phyloP scores from a whole-genome alignment of 371 early-diverging fungal genomes.

The Mortierella sp. region DNA sequence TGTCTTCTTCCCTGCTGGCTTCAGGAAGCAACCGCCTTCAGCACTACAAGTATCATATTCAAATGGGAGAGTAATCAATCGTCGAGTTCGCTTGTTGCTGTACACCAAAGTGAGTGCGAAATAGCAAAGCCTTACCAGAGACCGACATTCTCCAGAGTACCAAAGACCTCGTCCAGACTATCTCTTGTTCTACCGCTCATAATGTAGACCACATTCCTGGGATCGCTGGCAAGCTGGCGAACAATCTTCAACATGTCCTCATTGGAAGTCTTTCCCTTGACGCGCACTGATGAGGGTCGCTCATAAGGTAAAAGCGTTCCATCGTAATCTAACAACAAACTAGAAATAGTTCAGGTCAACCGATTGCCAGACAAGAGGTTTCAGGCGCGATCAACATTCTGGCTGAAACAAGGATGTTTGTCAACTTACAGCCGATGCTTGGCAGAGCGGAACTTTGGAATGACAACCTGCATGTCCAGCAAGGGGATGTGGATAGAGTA shows the following conservation, averaged over 20 bases:
- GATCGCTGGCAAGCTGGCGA: conserved; percentile 69
- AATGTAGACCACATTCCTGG: conserved; percentile 81
- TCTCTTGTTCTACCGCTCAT: conserved; percentile 86
- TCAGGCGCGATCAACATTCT: not conserved
- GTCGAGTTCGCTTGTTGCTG: too few species aligned
- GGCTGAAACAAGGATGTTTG: too few species aligned
- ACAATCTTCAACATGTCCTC: conserved; percentile 62
- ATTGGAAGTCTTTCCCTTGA: conserved; percentile 56
- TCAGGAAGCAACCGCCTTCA: conserved; percentile 89
- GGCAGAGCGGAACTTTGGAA: conserved; percentile 58
- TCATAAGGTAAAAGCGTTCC: conserved; percentile 84
- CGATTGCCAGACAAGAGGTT: not conserved
- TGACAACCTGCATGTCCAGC: conserved; percentile 56
- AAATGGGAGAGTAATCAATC: conserved; percentile 1
- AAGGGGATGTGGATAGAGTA: conserved; percentile 72
- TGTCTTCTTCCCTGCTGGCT: conserved; percentile 65
- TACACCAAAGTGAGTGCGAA: too few species aligned
- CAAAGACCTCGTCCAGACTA: conserved; percentile 79
- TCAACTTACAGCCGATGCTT: conserved; percentile 68
- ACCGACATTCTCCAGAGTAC: conserved; percentile 80
- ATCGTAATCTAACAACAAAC: conserved; percentile 86
- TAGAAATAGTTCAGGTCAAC: not conserved
- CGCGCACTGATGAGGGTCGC: conserved; percentile 57
- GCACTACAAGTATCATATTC: conserved; percentile 61
- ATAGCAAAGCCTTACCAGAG: conserved; percentile 72